phyloP scores from a whole-genome alignment of 345 rosid species.

The Pugionium dolabratum region DNA sequence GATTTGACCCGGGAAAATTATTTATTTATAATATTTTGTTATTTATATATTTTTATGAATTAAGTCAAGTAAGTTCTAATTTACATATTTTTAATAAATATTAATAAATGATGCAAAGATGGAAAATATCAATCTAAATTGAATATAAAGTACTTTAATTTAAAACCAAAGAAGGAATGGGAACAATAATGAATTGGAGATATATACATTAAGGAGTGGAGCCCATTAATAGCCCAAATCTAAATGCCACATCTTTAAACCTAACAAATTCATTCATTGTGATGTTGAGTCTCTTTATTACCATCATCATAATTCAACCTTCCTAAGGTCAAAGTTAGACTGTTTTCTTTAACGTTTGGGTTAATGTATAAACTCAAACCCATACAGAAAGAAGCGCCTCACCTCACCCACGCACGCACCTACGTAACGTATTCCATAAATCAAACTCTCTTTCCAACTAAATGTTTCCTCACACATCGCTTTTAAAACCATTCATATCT shows the following conservation, averaged over 20 bases:
- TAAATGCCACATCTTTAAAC: constrained; percentile 26
- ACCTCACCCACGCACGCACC: constrained; percentile 16
- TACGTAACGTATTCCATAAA: constrained; percentile 24
- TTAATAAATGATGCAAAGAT: too few relatives aligned
- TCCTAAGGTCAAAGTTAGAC: constrained; percentile 18
- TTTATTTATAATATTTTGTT: too few relatives aligned
- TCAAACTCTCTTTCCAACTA: constrained; percentile 28
- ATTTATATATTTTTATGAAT: too few relatives aligned
- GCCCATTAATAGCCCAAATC: constrained; percentile 33
- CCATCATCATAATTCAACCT: constrained; percentile 6
- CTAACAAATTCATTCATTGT: constrained; percentile 22
- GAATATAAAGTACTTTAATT: not conserved
- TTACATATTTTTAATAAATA: too few relatives aligned
- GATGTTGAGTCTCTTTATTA: constrained; percentile 31
- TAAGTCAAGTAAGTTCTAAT: too few relatives aligned
- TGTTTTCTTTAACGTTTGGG: constrained; percentile 14
- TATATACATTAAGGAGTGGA: constrained; percentile 35
- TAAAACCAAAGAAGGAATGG: constrained; percentile 39
- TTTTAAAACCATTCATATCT: constrained; percentile 32
- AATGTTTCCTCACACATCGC: constrained; percentile 28
- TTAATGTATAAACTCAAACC: not conserved
- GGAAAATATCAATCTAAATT: too few relatives aligned
- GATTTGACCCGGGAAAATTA: too few relatives aligned
- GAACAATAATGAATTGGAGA: constrained; percentile 21
- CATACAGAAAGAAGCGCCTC: constrained; percentile 12